Evolutionary conservation across 495 filamentous ascomycete species (phyloP), one percentile per base, ranked within the genome.

Genomic region (Parathielavia appendiculata): DNA sequence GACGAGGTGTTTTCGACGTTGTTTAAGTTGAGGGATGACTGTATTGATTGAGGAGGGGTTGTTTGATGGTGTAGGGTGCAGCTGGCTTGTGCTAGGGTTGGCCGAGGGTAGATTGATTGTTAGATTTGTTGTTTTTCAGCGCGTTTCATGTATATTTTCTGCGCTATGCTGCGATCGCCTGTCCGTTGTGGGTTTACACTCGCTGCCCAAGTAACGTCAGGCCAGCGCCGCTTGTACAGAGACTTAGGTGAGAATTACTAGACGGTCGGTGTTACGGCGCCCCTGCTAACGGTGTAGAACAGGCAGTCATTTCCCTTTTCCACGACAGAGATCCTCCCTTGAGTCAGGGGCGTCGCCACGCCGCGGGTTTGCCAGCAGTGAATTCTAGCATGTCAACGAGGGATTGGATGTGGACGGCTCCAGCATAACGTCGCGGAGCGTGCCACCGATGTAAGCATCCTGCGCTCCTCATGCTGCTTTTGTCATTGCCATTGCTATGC

Each of bases 1-100:
- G 88, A 90, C 35, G 88, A 92, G 54, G 77, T 96, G 6, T 75
- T 92, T 66, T 79, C 76, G 52, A 78, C 83, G 59, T 69, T 92
- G 22, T 91, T 91, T 66, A 79, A 76, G 56, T 65, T 95, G 68
- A 76, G 85, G 57, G 85, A 89, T 64, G 90, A 91, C 57, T 79
- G 77, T 19, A 78, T 90, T 59, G 87, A 93, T 69, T 58, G 39
- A 46, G 38, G 8, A 9, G 0, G 4, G 5, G n/a, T 19, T 51
- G 1, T 16, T 38, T 38, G 8, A 17, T 30, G 1, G 34, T 43
- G 40, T 14, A 8, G 7, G n/a, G 8, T n/a, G 12, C 4, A 17
- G 17, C 14, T 43, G 40, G 16, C 17, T 43, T n/a, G 14, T 30
- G 26, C 26, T 30, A 6, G 26, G 26, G 26, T 6, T 30, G 26